Conservation (phyloP, 768 basidiomycete species). For the Leucogyrophana mollusca region DNA sequence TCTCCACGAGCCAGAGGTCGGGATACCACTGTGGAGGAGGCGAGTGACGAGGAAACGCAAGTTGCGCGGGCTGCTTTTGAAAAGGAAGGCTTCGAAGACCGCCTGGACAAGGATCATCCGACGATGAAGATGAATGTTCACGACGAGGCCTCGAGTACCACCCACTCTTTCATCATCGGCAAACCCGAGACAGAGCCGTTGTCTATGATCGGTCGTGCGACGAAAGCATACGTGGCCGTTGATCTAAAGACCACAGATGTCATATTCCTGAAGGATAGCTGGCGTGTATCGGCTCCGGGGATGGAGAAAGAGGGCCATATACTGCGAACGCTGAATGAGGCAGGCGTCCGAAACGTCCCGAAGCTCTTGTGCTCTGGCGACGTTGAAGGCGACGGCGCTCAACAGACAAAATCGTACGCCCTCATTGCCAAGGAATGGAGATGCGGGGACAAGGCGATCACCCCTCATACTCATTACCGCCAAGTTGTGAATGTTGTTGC, state of each 20-base stretch:
- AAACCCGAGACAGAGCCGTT: too few species aligned
- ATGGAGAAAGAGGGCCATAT: conserved; percentile 2
- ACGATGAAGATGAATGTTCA: too few species aligned
- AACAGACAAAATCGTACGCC: not conserved
- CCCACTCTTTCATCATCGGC: too few species aligned
- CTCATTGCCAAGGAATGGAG: too few species aligned
- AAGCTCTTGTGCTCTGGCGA: not conserved
- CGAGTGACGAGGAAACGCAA: too few species aligned
- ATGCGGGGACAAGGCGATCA: not conserved
- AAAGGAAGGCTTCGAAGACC: too few species aligned
- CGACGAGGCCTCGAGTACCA: too few species aligned
- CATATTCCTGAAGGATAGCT: conserved; percentile 6
- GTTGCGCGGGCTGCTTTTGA: too few species aligned
- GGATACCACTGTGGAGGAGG: too few species aligned
- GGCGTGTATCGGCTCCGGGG: not conserved
- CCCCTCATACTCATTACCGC: conserved; percentile 4
- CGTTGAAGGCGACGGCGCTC: not conserved
- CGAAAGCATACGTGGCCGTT: not conserved
- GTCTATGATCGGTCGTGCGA: not conserved
- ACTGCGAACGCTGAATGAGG: not conserved
- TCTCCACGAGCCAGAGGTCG: too few species aligned
- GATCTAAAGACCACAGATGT: not conserved
- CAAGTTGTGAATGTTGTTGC: conserved; percentile 7
- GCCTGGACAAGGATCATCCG: too few species aligned
- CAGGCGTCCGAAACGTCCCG: not conserved